Conservation (phyloP, 2,329 filamentous ascomycete species). For the Nemania abortiva region DNA sequence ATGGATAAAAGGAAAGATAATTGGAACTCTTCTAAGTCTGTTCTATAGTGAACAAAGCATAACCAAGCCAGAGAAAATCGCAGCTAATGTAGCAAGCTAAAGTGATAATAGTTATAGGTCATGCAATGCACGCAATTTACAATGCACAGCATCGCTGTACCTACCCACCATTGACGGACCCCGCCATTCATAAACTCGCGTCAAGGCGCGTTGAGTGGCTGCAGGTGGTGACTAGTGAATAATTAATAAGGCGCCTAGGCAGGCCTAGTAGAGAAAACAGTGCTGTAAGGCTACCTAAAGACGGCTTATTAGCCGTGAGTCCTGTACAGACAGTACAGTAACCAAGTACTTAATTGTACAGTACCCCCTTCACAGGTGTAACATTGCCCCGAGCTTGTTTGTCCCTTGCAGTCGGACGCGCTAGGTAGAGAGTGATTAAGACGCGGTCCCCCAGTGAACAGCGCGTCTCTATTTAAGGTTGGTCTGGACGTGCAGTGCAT, state of each 20-base stretch:
- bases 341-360: neutral
- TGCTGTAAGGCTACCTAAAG: neutral
- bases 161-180: conserved; percentile 5
- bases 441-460: conserved; percentile 38
- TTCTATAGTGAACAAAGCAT: neutral
- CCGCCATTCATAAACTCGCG: conserved; percentile 37
- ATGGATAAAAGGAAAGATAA: neutral
- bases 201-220: conserved; percentile 46
- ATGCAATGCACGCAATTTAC: conserved; percentile 26
- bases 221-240: conserved; percentile 9
- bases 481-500: conserved; percentile 8
- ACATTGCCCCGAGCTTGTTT: conserved; percentile 34
- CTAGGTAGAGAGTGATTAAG: conserved; percentile 32
- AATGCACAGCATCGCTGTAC: neutral
- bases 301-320: neutral
- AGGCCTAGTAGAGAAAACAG: neutral
- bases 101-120: neutral
- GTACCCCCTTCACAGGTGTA: neutral
- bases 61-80: neutral
- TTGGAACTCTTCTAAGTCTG: neutral
- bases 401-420: conserved; percentile 28
- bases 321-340: neutral
- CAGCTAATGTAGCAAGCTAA: neutral
- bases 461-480: conserved; percentile 44
- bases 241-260: neutral